Evolutionary conservation across 2,329 filamentous ascomycete species (phyloP).

Genomic region (Mariannaea sp.): DNA sequence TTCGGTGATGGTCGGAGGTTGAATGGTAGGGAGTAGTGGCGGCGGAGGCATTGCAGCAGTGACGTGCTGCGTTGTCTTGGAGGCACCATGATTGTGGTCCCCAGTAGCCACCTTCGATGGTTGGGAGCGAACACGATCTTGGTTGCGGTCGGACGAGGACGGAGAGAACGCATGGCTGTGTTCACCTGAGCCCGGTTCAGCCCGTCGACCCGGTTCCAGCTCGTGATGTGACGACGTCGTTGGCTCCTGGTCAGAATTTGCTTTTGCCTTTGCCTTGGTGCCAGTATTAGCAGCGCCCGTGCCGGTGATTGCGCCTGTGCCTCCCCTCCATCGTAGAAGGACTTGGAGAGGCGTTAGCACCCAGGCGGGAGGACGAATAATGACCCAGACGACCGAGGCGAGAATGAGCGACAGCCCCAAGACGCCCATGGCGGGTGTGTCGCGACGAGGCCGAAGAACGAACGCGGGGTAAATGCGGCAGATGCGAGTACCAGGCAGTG

Average conservation of each 20-base stretch:
- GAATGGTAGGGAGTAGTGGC: constrained; percentile 42
- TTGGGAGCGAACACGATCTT: constrained; percentile 7
- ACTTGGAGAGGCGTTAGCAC: constrained; percentile 40
- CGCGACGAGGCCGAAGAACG: constrained; percentile 7
- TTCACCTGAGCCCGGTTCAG: constrained; percentile 29
- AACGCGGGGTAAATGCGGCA: constrained; percentile 5
- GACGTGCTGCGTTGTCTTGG: constrained; percentile 28
- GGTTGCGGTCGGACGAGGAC: constrained; percentile 22
- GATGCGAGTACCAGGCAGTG: constrained; percentile 7
- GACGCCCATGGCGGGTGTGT: constrained; percentile 55
- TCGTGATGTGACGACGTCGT: constrained; percentile 32
- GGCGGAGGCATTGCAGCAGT: constrained; percentile 46
- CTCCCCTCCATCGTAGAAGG: constrained; percentile 33
- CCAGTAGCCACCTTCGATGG: constrained; percentile 10
- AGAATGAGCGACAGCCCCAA: constrained; percentile 66
- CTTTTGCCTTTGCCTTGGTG: constrained; percentile 13
- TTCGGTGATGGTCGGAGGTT: constrained; percentile 32
- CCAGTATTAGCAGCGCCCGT: constrained; percentile 17
- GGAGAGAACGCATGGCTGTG: constrained; percentile 28
- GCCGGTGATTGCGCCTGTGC: constrained; percentile 13
- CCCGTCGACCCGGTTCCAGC: constrained; percentile 32
- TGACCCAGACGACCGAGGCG: constrained; percentile 62
- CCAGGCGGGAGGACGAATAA: constrained; percentile 58
- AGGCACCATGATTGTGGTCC: constrained; percentile 10
- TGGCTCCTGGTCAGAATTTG: constrained; percentile 1